Evolutionary conservation across 192 early-diverging fungal species (phyloP).

Genomic region (Geranomyces michiganensis): DNA sequence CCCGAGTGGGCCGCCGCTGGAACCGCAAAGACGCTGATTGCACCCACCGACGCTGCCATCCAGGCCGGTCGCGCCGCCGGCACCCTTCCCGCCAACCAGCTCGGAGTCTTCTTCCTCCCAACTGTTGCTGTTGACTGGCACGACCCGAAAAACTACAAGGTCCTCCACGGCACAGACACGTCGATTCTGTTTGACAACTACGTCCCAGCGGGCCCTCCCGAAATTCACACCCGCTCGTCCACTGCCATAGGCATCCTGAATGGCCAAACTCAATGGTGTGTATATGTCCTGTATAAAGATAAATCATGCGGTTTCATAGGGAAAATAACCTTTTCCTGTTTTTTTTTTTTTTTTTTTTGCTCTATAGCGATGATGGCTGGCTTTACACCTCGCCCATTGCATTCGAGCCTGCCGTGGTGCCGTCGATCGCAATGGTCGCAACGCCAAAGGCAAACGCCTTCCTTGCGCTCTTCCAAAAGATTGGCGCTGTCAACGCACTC

Average conservation of each 20-base stretch:
- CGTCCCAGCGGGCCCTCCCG: conserved; percentile 19
- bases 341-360: too few relatives aligned
- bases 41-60: conserved; percentile 23
- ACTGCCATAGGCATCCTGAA: conserved; percentile 8
- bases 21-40: conserved; percentile 24
- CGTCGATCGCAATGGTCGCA: conserved; percentile 11
- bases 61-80: conserved; percentile 7
- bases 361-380: conserved; percentile 28
- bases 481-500: conserved; percentile 26
- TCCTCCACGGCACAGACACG: conserved; percentile 13
- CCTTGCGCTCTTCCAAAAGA: not conserved
- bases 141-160: conserved; percentile 19
- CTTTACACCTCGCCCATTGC: conserved; percentile 27
- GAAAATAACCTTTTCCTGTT: too few relatives aligned
- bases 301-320: too few relatives aligned
- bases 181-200: conserved; percentile 31
- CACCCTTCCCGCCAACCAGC: conserved; percentile 9
- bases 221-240: conserved; percentile 26
- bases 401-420: conserved; percentile 14
- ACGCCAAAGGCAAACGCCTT: conserved; percentile 1
- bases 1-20: conserved; percentile 21
- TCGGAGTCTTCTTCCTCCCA: conserved; percentile 26
- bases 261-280: not conserved
- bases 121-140: not conserved
- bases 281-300: too few relatives aligned